Evolutionary conservation across 2,329 filamentous ascomycete genomes (phyloP).

Genomic region (Exophiala viscosa): DNA sequence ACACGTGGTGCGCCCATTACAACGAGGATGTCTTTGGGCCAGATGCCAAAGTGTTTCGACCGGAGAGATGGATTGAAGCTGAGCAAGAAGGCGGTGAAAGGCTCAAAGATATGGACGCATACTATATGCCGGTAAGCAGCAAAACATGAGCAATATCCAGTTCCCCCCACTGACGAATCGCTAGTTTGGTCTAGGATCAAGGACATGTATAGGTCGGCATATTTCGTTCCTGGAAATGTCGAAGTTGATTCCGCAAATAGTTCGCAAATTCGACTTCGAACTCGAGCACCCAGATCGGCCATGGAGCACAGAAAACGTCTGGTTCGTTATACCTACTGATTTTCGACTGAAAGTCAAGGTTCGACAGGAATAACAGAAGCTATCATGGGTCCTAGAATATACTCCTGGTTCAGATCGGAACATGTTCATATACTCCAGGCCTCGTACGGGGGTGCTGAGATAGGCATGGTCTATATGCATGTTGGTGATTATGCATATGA

Average conservation of each 20-base stretch:
- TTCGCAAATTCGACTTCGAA: conserved; percentile 26
- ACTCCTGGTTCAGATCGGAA: not conserved
- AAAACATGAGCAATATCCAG: too few relatives aligned
- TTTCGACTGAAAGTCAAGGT: conserved; percentile 36
- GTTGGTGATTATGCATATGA: too few relatives aligned
- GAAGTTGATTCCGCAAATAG: conserved; percentile 31
- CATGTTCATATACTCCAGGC: not conserved
- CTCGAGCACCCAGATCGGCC: conserved; percentile 20
- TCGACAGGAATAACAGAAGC: conserved; percentile 2
- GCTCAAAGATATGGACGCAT: conserved; percentile 36
- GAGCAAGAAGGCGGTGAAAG: conserved; percentile 32
- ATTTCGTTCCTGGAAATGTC: conserved; percentile 31
- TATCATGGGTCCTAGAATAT: not conserved
- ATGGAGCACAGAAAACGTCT: conserved; percentile 26
- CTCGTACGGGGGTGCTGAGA: too few relatives aligned
- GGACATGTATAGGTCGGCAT: conserved; percentile 39
- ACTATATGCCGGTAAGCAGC: conserved; percentile 39
- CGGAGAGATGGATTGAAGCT: conserved; percentile 46
- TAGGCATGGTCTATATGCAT: too few relatives aligned
- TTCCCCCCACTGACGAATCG: conserved; percentile 47
- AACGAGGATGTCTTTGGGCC: conserved; percentile 46
- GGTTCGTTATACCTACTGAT: conserved; percentile 32
- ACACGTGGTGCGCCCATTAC: conserved; percentile 44
- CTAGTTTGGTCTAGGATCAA: conserved; percentile 37
- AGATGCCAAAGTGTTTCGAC: conserved; percentile 43